Conservation (phyloP, 192 early-diverging fungal genomes). For the Gonapodya prolifera region DNA sequence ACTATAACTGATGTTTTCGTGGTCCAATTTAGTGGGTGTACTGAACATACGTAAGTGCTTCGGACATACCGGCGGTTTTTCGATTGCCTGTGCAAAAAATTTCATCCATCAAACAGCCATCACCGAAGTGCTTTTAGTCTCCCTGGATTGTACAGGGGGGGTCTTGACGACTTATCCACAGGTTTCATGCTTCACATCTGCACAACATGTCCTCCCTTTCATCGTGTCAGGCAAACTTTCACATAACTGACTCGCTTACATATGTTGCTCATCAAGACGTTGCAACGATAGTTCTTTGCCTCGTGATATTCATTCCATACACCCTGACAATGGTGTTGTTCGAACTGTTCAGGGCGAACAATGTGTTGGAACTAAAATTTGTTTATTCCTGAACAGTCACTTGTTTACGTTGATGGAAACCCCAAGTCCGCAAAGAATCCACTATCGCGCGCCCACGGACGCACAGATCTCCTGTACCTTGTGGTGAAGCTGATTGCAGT, state of each 20-base stretch:
- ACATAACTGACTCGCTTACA: too few relatives aligned
- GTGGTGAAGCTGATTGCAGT: neutral
- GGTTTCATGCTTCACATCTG: neutral
- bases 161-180: neutral
- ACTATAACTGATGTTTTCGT: too few relatives aligned
- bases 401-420: neutral
- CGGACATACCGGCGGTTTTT: neutral
- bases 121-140: neutral
- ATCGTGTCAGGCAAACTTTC: neutral
- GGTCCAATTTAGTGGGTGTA: neutral
- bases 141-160: neutral
- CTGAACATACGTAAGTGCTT: neutral
- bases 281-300: neutral
- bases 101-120: neutral
- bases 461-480: neutral
- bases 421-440: neutral
- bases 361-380: too few relatives aligned
- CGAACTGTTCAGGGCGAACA: too few relatives aligned
- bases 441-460: neutral
- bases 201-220: neutral
- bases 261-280: too few relatives aligned
- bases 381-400: neutral
- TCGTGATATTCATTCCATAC: neutral
- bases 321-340: neutral
- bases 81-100: neutral